A percentile compares a stretch with the other conserved stretches of the same genome.
phyloP scores from a whole-genome alignment of 2,329 filamentous ascomycete species.

The Dothideomycetes sp. region DNA sequence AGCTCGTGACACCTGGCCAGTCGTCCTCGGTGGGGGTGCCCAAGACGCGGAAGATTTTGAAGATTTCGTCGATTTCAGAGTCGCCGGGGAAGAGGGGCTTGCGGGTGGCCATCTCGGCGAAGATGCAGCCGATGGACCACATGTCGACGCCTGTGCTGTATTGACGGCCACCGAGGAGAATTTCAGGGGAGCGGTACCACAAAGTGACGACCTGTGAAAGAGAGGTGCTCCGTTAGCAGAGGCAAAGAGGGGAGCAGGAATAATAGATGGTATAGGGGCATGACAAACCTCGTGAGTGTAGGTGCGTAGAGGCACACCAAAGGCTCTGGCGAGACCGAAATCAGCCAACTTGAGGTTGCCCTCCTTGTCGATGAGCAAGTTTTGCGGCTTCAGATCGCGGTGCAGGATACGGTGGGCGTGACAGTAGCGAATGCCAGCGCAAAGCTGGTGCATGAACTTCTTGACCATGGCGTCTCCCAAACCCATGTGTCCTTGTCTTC shows the following conservation, averaged over 20 bases:
- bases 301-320: slow-evolving; percentile 81
- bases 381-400: slow-evolving; percentile 91
- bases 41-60: slow-evolving; percentile 78
- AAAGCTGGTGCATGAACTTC: slow-evolving; percentile 84
- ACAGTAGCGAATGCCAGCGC: slow-evolving; percentile 93
- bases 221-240: too few relatives aligned
- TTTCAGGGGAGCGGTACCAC: slow-evolving; percentile 88
- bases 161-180: slow-evolving; percentile 79
- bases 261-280: background rate
- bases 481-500: slow-evolving; percentile 56
- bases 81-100: slow-evolving; percentile 90
- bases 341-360: slow-evolving; percentile 87
- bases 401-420: slow-evolving; percentile 97
- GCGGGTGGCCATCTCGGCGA: slow-evolving; percentile 91
- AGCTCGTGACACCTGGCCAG: slow-evolving; percentile 90
- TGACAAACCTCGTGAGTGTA: slow-evolving; percentile 74
- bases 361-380: slow-evolving; percentile 87
- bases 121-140: slow-evolving; percentile 93
- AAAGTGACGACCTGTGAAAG: slow-evolving; percentile 78
- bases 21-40: slow-evolving; percentile 73
- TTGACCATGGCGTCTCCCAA: slow-evolving; percentile 73
- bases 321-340: slow-evolving; percentile 86
- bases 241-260: too few relatives aligned
- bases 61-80: slow-evolving; percentile 88
- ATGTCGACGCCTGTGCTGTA: slow-evolving; percentile 93